These are phyloP conservation scores for Typha latifolia DNA, from an alignment of 176 grass and related monocot species.

Conservation along the genomic window DNA sequence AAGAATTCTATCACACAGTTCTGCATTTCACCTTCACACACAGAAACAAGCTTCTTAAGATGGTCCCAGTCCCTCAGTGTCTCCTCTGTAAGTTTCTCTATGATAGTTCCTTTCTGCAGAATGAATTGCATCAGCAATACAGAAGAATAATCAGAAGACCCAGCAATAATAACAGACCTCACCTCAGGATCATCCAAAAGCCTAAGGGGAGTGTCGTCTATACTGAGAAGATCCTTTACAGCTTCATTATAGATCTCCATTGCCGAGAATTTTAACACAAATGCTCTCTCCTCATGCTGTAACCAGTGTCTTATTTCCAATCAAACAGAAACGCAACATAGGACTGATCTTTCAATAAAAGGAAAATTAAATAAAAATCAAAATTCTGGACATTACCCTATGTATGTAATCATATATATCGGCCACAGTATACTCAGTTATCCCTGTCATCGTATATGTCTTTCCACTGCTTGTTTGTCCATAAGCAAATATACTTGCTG, in stretches of 20 bases:
- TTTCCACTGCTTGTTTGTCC: slow-evolving; percentile 99
- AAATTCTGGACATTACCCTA: slow-evolving; percentile 36
- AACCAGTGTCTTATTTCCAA: background rate
- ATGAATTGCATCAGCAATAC: slow-evolving; percentile 21
- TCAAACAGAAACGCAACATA: background rate
- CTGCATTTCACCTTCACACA: slow-evolving; percentile 66
- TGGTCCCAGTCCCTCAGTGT: slow-evolving; percentile 63
- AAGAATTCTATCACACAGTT: slow-evolving; percentile 16
- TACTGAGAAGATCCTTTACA: slow-evolving; percentile 75
- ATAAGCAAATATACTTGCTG: slow-evolving; percentile 97
- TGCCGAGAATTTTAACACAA: slow-evolving; percentile 89
- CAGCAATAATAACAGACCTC: slow-evolving; percentile 8
- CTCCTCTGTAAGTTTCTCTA: slow-evolving; percentile 78
- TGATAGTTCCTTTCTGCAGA: slow-evolving; percentile 67
- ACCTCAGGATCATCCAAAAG: slow-evolving; percentile 94
- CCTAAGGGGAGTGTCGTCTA: slow-evolving; percentile 50
- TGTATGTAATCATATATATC: slow-evolving; percentile 95
- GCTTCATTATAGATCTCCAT: slow-evolving; percentile 95
- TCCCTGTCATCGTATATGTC: slow-evolving; percentile 96
- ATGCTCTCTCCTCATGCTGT: slow-evolving; percentile 92
- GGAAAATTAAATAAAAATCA: background rate
- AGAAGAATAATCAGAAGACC: background rate
- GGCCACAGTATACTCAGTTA: slow-evolving; percentile 70
- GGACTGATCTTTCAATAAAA: background rate
- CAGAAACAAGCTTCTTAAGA: slow-evolving; percentile 70